Base-by-base conservation (phyloP, 2,329 filamentous ascomycete species). In the Fusarium staphyleae region DNA sequence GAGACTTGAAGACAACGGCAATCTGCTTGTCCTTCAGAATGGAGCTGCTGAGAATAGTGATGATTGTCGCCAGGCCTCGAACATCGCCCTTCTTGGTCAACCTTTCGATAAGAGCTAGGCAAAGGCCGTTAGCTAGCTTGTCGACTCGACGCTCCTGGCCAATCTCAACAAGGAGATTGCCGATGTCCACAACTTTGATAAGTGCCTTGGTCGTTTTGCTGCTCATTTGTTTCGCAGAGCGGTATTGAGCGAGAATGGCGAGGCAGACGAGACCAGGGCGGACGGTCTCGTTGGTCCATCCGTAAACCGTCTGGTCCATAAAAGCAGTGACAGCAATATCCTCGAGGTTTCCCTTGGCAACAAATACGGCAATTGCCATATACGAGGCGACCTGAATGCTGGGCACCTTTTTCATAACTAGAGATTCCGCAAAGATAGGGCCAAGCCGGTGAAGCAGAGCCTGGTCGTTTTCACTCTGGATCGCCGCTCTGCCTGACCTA, bases 341-440 rank as follows among this genome's bases (percentile, higher is more conserved):
- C 39, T 89, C 85, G 12, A 98, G 80, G 40, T 84, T 82, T 1
- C 89, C 87, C 73, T 96, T 96, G 41, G 90, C 87, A 6, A 91
- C 92, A 57, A 98, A 82, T 41, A 98, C 86, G 6, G 91, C 86
- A 49, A 93, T 83, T 15, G 96, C 86, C 89, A 97, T 96, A 72
- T 96, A 98, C 51, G 90, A 93, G 13, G 89, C 92, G 55, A 96
- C 83, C 61, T 93, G 89, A 34, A 96, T 78, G 57, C 93, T 90
- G 1, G 91, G 84, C 0, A 88, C 86, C 55, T 88, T 86, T 66
- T 87, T 87, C 77, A 93, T 83, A 8, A 87, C 81, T 55, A 98
- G 81, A 1, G 89, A 90, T 59, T 90, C 87, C 55, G 91, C 89
- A 26, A 99, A 80, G 3, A 92, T 65, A 78, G 92, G 73, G 80